Conservation (phyloP, 495 filamentous ascomycete genomes). For the Daldinia loculata region DNA sequence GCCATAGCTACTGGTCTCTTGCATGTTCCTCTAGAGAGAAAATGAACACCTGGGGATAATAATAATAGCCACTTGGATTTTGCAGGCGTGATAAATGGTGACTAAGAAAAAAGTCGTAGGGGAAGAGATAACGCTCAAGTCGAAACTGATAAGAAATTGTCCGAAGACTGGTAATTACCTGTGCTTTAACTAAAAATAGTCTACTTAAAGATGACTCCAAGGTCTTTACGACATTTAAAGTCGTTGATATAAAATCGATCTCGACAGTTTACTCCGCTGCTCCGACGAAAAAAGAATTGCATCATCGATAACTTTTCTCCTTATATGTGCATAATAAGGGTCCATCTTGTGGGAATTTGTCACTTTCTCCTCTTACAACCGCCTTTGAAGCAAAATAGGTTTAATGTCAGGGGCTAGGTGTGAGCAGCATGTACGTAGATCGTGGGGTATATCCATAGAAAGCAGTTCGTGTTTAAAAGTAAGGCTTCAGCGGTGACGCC, state of each 20-base stretch:
- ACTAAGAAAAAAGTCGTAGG: constrained; percentile 12
- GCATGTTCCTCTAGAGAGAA: constrained; percentile 3
- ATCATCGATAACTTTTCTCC: background rate
- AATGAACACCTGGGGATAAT: background rate
- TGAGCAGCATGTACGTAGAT: constrained; percentile 8
- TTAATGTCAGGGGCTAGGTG: background rate
- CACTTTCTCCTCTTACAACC: background rate
- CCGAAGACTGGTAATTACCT: constrained; percentile 7
- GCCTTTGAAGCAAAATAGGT: background rate
- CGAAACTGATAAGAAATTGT: constrained; percentile 25
- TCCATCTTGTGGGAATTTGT: background rate
- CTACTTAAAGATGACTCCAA: background rate
- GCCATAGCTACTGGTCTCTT: constrained; percentile 12
- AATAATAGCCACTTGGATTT: background rate
- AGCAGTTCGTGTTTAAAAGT: constrained; percentile 14
- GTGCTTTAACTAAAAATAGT: background rate
- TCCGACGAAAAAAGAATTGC: background rate
- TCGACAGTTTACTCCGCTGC: background rate
- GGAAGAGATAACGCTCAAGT: constrained; percentile 9
- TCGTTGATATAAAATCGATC: background rate
- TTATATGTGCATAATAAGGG: constrained; percentile 1
- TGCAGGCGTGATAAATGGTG: background rate
- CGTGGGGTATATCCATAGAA: constrained; percentile 1
- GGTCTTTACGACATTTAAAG: background rate
- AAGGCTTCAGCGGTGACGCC: constrained; percentile 26